Percentiles rank a stretch among this genome's conserved stretches.
Conservation (phyloP, 345 rosid genomes). For the Turnera subulata region DNA sequence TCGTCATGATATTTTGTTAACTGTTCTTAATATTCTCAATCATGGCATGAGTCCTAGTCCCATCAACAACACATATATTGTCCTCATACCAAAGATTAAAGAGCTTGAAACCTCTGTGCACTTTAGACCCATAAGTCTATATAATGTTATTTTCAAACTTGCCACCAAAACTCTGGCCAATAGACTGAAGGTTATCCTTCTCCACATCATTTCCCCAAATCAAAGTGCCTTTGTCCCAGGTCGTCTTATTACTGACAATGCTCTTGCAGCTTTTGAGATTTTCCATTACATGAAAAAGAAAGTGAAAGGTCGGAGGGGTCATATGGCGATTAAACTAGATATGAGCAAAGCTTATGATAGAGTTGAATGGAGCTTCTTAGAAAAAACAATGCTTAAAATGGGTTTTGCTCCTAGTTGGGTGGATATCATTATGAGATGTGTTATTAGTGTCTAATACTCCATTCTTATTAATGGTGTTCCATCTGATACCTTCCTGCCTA, state of each 20-base stretch:
- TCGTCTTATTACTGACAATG: too few relatives aligned
- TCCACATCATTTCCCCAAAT: background rate
- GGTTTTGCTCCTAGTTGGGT: background rate
- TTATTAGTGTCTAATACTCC: background rate
- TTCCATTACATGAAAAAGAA: too few relatives aligned
- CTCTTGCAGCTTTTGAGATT: too few relatives aligned
- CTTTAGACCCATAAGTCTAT: background rate
- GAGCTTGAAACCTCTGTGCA: background rate
- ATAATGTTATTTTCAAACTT: background rate
- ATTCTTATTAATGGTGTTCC: background rate
- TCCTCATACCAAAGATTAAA: background rate
- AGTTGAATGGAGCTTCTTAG: too few relatives aligned
- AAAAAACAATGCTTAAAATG: background rate
- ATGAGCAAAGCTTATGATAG: too few relatives aligned
- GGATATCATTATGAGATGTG: background rate
- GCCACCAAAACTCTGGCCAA: background rate
- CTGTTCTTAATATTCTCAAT: too few relatives aligned
- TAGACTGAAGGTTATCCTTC: background rate
- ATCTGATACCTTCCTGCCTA: background rate
- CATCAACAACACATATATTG: background rate
- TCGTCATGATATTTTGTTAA: background rate
- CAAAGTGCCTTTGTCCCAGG: background rate
- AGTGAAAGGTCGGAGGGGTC: too few relatives aligned
- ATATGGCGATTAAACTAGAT: too few relatives aligned
- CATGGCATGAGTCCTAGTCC: background rate